Percentiles rank a stretch among this genome's conserved stretches.
These are phyloP conservation scores for Moesziomyces sp. DNA, from an alignment of 1,284 basidiomycete species.

Conservation along the genomic window DNA sequence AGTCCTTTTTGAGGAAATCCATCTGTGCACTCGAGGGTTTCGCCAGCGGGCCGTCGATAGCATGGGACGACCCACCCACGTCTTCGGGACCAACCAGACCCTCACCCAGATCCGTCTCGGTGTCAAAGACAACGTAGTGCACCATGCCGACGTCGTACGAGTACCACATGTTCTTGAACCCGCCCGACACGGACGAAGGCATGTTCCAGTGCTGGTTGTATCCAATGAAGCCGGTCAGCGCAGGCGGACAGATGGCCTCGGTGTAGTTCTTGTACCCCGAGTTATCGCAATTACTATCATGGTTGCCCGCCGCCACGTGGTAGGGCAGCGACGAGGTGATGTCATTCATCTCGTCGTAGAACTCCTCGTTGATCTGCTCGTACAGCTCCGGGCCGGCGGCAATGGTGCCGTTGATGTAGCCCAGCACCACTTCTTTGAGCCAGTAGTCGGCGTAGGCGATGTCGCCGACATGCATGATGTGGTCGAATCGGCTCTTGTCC, in stretches of 20 bases:
- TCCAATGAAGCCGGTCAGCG: slow-evolving; percentile 39
- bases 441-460: slow-evolving; percentile 66
- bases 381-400: slow-evolving; percentile 57
- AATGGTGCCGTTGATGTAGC: slow-evolving; percentile 40
- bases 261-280: slow-evolving; percentile 24
- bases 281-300: slow-evolving; percentile 45
- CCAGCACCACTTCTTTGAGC: slow-evolving; percentile 47
- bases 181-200: slow-evolving; percentile 20
- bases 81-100: slow-evolving; percentile 35
- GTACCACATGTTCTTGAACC: slow-evolving; percentile 28
- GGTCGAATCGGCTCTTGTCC: slow-evolving; percentile 10
- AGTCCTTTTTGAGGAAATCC: slow-evolving; percentile 57
- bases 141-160: slow-evolving; percentile 39
- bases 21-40: slow-evolving; percentile 14
- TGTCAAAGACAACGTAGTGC: slow-evolving; percentile 42
- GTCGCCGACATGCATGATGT: slow-evolving; percentile 55
- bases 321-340: slow-evolving; percentile 57
- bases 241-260: slow-evolving; percentile 27
- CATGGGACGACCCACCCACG: slow-evolving; percentile 21
- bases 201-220: slow-evolving; percentile 39
- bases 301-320: slow-evolving; percentile 52
- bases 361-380: slow-evolving; percentile 65
- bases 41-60: slow-evolving; percentile 15
- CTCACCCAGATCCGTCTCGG: slow-evolving; percentile 44
- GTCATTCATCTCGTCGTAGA: slow-evolving; percentile 61